These are phyloP conservation scores for Fragilaria radians DNA, from an alignment of 108 stramenopile genomes.

Conservation along the genomic window DNA sequence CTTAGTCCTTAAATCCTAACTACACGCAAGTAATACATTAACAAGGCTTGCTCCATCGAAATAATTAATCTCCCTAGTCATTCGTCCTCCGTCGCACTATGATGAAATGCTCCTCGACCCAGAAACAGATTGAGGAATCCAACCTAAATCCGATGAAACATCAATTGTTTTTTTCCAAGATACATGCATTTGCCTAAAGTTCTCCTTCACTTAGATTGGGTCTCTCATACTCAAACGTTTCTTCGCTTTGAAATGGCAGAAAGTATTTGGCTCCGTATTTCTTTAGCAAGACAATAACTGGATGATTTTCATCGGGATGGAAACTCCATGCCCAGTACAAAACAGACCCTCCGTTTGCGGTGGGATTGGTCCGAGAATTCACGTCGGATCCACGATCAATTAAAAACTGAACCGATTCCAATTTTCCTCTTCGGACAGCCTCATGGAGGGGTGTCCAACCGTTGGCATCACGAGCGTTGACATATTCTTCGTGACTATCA, in stretches of 20 bases:
- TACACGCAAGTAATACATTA: too few species aligned
- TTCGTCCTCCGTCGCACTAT: too few species aligned
- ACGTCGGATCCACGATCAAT: conserved; percentile 42
- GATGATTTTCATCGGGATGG: not conserved
- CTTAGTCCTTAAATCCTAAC: too few species aligned
- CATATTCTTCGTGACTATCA: conserved; percentile 15
- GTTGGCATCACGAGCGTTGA: conserved; percentile 38
- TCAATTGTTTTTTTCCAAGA: too few species aligned
- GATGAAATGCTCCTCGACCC: too few species aligned
- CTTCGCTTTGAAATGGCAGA: not conserved
- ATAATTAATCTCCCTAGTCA: too few species aligned
- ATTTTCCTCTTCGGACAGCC: conserved; percentile 28
- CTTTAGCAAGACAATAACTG: not conserved
- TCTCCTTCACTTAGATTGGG: too few species aligned
- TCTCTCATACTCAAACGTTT: too few species aligned
- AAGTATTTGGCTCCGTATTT: not conserved
- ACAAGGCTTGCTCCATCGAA: too few species aligned
- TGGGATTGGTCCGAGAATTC: conserved; percentile 24
- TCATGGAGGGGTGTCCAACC: conserved; percentile 50
- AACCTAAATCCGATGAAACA: too few species aligned
- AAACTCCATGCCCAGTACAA: not conserved
- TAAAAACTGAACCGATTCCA: conserved; percentile 30
- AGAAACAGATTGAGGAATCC: too few species aligned
- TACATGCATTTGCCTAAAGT: too few species aligned
- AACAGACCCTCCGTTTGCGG: not conserved